phyloP scores from a whole-genome alignment of 2,329 filamentous ascomycete genomes.

The Trichoderma sp. region DNA sequence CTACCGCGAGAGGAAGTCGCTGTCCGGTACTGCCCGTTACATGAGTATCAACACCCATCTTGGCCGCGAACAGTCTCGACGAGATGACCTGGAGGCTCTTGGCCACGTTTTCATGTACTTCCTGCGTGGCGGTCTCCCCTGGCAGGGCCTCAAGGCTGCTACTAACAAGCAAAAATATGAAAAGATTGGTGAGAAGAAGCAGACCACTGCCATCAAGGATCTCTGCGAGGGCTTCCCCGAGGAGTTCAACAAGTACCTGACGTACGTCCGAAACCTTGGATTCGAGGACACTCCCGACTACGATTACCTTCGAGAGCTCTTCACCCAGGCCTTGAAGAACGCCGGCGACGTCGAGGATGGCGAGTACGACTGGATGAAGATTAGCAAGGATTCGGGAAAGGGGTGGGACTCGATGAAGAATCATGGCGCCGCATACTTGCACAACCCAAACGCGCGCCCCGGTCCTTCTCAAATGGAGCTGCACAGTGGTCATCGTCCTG shows the following conservation, averaged over 20 bases:
- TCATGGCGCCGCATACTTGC: constrained; percentile 59
- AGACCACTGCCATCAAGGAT: constrained; percentile 95
- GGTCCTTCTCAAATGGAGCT: constrained; percentile 83
- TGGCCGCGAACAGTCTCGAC: constrained; percentile 89
- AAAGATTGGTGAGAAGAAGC: constrained; percentile 99
- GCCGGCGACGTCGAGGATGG: constrained; percentile 93
- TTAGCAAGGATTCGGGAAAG: constrained; percentile 78
- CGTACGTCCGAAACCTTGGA: constrained; percentile 93
- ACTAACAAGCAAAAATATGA: constrained; percentile 97
- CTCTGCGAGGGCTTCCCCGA: constrained; percentile 94
- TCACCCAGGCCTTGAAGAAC: constrained; percentile 93
- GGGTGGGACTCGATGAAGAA: constrained; percentile 78
- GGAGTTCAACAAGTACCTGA: constrained; percentile 96
- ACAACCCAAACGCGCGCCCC: constrained; percentile 73
- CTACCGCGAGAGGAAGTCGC: constrained; percentile 92
- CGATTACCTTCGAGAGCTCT: constrained; percentile 93
- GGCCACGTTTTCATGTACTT: constrained; percentile 76
- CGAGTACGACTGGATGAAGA: constrained; percentile 99
- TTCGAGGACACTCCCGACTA: constrained; percentile 99
- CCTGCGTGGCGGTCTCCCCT: constrained; percentile 66
- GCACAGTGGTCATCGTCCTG: constrained; percentile 68
- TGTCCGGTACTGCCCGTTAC: constrained; percentile 94
- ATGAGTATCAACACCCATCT: constrained; percentile 99
- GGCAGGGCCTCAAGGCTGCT: constrained; percentile 70
- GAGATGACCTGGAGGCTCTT: constrained; percentile 90